phyloP scores from a whole-genome alignment of 345 rosid genomes.

The Rhodamnia argentea region DNA sequence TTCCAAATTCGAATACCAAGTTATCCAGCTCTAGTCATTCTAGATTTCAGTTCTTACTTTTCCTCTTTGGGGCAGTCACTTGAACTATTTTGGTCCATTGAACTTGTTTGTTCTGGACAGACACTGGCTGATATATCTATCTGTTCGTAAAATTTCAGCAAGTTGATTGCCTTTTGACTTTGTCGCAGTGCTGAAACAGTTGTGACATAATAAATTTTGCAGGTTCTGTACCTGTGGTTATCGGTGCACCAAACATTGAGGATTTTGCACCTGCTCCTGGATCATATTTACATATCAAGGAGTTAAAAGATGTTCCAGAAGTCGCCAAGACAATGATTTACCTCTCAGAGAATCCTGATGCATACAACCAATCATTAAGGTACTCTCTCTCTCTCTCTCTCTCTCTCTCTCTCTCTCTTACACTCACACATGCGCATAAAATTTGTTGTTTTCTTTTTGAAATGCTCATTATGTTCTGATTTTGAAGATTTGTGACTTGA shows the following conservation, averaged over 20 bases:
- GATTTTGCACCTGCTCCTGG: conserved; percentile 70
- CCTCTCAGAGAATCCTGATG: conserved; percentile 60
- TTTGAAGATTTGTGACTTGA: not conserved
- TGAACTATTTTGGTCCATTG: not conserved
- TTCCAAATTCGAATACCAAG: not conserved
- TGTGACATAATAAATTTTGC: not conserved
- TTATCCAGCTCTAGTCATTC: not conserved
- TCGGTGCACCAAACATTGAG: conserved; percentile 88
- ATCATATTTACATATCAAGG: conserved; percentile 63
- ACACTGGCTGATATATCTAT: not conserved
- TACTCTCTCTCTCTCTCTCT: not conserved
- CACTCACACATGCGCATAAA: no score
- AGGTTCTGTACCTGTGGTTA: conserved; percentile 89
- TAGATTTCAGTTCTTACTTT: not conserved
- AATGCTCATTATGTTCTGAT: not conserved
- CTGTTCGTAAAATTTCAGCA: not conserved
- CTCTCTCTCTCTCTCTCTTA: no score
- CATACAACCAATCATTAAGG: conserved; percentile 74
- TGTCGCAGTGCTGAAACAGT: not conserved
- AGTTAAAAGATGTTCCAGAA: conserved; percentile 37
- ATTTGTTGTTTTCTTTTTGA: not conserved
- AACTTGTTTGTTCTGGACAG: not conserved
- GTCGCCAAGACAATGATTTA: conserved; percentile 69
- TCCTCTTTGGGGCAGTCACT: not conserved
- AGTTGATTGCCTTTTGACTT: not conserved